phyloP scores from a whole-genome alignment of 179 eudicot genomes.

The Pouteria campechiana region DNA sequence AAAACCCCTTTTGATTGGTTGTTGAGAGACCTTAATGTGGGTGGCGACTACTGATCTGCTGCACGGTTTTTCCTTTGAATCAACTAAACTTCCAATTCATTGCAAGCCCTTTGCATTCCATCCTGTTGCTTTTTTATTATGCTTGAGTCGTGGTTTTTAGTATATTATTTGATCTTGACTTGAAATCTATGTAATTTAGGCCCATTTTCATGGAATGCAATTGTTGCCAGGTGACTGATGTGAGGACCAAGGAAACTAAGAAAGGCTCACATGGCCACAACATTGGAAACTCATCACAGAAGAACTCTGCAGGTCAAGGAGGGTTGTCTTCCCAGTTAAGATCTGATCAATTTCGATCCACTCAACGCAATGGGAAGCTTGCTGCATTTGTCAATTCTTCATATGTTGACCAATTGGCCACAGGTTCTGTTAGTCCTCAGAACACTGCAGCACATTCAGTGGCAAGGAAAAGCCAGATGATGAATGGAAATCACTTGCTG shows the following conservation, averaged over 20 bases:
- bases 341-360: no score
- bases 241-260: constrained; percentile 22
- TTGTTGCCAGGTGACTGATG: constrained; percentile 42
- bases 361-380: constrained; percentile 17
- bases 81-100: no score
- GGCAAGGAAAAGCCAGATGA: constrained; percentile 50
- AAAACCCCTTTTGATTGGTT: no score
- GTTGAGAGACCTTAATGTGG: no score
- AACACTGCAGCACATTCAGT: constrained; percentile 12
- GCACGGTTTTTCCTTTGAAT: no score
- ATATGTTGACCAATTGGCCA: constrained; percentile 1
- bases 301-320: constrained; percentile 11
- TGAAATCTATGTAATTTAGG: neutral
- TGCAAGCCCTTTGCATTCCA: no score
- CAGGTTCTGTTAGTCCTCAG: constrained; percentile 8
- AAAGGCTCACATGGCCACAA: constrained; percentile 22
- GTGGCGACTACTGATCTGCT: no score
- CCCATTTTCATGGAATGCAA: neutral
- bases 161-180: neutral
- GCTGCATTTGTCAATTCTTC: constrained; percentile 7
- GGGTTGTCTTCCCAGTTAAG: no score
- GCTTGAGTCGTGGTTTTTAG: neutral
- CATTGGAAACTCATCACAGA: constrained; percentile 12
- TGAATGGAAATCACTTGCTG: constrained; percentile 84
- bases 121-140: neutral